A percentile compares a stretch with the other conserved stretches of the same genome.
Conservation (phyloP, 805 yeast species). For the Yamadazyma sp. region DNA sequence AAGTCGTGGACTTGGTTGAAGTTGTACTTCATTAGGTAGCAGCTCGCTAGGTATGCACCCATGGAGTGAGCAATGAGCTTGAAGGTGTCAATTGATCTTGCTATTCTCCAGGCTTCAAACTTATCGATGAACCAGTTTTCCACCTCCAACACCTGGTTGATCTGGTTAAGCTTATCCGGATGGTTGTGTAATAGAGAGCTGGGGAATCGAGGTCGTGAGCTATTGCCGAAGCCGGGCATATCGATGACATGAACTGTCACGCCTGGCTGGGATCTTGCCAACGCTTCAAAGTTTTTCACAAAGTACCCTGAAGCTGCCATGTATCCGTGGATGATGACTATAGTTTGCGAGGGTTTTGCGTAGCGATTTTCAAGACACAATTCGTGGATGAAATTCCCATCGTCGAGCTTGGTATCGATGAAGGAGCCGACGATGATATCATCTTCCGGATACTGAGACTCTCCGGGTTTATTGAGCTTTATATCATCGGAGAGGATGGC, state of each 20-base stretch:
- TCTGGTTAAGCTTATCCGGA: slow-evolving; percentile 21
- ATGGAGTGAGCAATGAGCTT: slow-evolving; percentile 40
- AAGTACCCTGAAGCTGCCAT: slow-evolving; percentile 47
- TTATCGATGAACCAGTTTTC: slow-evolving; percentile 45
- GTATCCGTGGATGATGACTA: slow-evolving; percentile 42
- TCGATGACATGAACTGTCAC: slow-evolving; percentile 40
- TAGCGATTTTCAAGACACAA: slow-evolving; percentile 27
- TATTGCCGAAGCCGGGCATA: slow-evolving; percentile 45
- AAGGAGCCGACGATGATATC: slow-evolving; percentile 20
- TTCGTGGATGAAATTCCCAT: slow-evolving; percentile 35
- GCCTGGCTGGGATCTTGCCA: slow-evolving; percentile 32
- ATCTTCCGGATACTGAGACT: slow-evolving; percentile 3
- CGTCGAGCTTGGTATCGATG: slow-evolving; percentile 30
- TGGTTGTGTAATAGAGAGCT: slow-evolving; percentile 24
- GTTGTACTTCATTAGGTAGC: slow-evolving; percentile 42
- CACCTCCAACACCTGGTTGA: slow-evolving; percentile 30
- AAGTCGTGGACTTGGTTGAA: slow-evolving; percentile 23
- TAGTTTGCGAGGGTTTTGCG: slow-evolving; percentile 9
- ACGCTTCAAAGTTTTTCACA: slow-evolving; percentile 35
- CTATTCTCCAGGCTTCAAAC: slow-evolving; percentile 36
- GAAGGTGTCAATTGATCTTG: slow-evolving; percentile 24
- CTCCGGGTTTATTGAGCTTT: slow-evolving; percentile 22
- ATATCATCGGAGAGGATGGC: slow-evolving; percentile 34
- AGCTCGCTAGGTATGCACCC: slow-evolving; percentile 43
- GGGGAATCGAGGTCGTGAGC: slow-evolving; percentile 42